Evolutionary conservation across 2,329 filamentous ascomycete genomes (phyloP).

Genomic region (Claviceps quebecensis): DNA sequence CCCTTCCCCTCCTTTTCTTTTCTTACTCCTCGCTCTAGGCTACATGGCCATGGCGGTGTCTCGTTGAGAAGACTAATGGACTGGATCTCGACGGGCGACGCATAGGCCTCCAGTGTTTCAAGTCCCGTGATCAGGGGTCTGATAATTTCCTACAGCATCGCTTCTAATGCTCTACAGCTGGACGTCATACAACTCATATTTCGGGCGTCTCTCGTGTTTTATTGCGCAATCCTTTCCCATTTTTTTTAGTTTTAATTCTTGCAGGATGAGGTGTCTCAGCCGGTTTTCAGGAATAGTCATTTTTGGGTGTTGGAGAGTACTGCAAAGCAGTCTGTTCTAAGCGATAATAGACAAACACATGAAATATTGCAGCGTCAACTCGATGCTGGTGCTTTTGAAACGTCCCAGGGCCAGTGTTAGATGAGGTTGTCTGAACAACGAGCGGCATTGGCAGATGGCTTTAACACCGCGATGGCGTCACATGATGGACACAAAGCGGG

Average conservation of each 20-base stretch:
- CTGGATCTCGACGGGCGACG: not conserved
- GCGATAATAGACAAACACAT: not conserved
- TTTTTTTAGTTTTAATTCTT: not conserved
- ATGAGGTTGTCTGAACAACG: not conserved
- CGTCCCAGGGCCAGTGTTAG: not conserved
- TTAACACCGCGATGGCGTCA: slow-evolving; percentile 13
- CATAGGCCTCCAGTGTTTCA: not conserved
- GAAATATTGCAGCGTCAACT: slow-evolving; percentile 7
- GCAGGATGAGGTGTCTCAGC: not conserved
- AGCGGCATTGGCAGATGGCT: not conserved
- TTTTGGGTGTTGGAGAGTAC: slow-evolving; percentile 1
- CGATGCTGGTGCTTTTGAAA: not conserved
- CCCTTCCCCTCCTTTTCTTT: not conserved
- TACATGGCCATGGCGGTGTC: not conserved
- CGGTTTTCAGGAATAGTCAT: slow-evolving; percentile 1
- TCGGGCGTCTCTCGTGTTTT: slow-evolving; percentile 1
- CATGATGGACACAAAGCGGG: slow-evolving; percentile 15
- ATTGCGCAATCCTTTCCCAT: not conserved
- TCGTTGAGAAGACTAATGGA: not conserved
- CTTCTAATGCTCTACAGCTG: not conserved
- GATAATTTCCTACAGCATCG: not conserved
- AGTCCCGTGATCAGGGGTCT: not conserved
- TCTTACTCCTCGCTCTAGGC: not conserved
- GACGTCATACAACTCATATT: not conserved
- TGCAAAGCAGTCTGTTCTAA: not conserved